phyloP scores from a whole-genome alignment of 495 filamentous ascomycete genomes.

The Aspergillus wentii region DNA sequence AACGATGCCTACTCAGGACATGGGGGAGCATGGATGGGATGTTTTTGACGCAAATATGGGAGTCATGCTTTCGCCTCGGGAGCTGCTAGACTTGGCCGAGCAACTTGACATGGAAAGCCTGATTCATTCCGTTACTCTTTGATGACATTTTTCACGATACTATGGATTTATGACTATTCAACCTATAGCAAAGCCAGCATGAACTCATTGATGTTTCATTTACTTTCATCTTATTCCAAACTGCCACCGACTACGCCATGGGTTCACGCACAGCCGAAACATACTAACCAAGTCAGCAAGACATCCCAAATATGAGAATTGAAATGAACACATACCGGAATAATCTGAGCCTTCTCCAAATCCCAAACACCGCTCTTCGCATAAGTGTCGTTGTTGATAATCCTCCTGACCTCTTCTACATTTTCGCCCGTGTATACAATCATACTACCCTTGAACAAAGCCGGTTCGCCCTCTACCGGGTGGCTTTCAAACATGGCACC shows the following conservation, averaged over 20 bases:
- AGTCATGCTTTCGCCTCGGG: constrained; percentile 21
- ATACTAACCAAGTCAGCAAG: not conserved
- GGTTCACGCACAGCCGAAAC: constrained; percentile 8
- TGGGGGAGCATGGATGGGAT: constrained; percentile 25
- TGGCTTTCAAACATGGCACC: constrained; percentile 58
- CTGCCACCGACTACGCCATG: too few relatives aligned
- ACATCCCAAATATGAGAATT: not conserved
- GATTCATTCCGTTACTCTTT: constrained; percentile 24
- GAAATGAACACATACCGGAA: constrained; percentile 23
- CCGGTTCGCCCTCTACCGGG: constrained; percentile 49
- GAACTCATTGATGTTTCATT: too few relatives aligned
- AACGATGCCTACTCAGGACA: too few relatives aligned
- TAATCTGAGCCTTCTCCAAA: constrained; percentile 56
- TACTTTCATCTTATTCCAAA: too few relatives aligned
- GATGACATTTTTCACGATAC: too few relatives aligned
- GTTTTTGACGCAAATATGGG: constrained; percentile 19
- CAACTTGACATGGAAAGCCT: constrained; percentile 28
- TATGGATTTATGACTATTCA: too few relatives aligned
- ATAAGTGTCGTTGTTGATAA: constrained; percentile 66
- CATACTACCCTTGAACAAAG: constrained; percentile 60
- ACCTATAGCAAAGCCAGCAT: too few relatives aligned
- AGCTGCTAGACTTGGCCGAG: constrained; percentile 24
- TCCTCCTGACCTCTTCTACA: constrained; percentile 61
- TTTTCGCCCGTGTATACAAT: constrained; percentile 55
- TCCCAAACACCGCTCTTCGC: constrained; percentile 70